These are phyloP conservation scores for Phylloporus sp. DNA, from an alignment of 768 basidiomycete species.

Conservation along the genomic window DNA sequence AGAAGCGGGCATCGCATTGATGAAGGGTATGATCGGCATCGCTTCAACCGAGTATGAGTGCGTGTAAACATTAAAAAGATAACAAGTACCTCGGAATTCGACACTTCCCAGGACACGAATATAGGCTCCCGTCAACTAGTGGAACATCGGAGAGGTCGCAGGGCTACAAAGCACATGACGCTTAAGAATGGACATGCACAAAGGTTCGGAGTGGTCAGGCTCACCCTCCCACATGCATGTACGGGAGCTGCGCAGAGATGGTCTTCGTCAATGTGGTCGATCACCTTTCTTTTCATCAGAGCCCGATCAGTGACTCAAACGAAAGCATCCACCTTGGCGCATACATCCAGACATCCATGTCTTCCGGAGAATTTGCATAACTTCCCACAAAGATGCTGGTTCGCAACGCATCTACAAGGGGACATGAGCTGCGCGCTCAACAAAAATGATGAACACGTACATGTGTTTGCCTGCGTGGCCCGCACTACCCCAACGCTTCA, in stretches of 20 bases:
- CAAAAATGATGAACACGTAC: constrained; percentile 28
- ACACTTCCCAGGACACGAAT: constrained; percentile 42
- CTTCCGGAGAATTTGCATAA: constrained; percentile 42
- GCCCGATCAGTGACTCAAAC: background rate
- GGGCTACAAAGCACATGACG: constrained; percentile 26
- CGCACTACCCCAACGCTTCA: constrained; percentile 35
- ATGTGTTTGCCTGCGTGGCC: constrained; percentile 54
- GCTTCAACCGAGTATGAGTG: constrained; percentile 27
- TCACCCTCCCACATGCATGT: constrained; percentile 54
- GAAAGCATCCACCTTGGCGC: constrained; percentile 41
- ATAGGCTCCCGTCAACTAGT: constrained; percentile 28
- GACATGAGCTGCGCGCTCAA: background rate
- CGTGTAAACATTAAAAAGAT: background rate
- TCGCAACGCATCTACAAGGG: constrained; percentile 44
- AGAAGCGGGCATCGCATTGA: constrained; percentile 46
- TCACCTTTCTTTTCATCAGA: constrained; percentile 31
- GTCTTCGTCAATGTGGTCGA: constrained; percentile 42
- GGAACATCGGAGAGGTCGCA: constrained; percentile 36
- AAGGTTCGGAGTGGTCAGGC: background rate
- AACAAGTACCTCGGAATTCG: constrained; percentile 35
- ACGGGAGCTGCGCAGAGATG: constrained; percentile 50
- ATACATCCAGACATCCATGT: constrained; percentile 47
- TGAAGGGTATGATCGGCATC: constrained; percentile 43
- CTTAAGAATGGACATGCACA: background rate
- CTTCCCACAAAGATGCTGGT: constrained; percentile 52